Evolutionary conservation across 108 stramenopile species (phyloP).

Genomic region (Skeletonema tropicum): DNA sequence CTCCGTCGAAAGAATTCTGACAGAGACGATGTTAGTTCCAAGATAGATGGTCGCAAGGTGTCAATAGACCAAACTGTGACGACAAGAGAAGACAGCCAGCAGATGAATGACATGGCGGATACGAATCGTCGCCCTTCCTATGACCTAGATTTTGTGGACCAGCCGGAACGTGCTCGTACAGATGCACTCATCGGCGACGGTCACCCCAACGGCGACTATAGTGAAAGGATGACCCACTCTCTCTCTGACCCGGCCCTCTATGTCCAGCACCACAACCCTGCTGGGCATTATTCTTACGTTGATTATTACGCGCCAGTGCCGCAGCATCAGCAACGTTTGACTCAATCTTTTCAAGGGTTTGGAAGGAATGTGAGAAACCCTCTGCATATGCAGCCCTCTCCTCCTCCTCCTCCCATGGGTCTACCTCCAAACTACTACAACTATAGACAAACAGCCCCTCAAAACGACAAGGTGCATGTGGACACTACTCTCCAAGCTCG

Average conservation of each 20-base stretch:
- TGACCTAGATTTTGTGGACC: background rate
- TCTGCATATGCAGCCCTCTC: background rate
- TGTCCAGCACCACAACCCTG: background rate
- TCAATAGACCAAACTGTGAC: constrained; percentile 36
- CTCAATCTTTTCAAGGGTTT: background rate
- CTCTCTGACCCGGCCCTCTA: background rate
- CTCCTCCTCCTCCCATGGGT: background rate
- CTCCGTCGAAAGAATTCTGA: constrained; percentile 10
- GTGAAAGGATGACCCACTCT: background rate
- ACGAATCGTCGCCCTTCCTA: constrained; percentile 2
- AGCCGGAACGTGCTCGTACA: background rate
- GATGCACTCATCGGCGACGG: background rate
- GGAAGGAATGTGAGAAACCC: background rate
- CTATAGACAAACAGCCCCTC: no score
- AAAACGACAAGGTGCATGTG: background rate
- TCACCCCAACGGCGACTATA: background rate
- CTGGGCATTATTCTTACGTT: background rate
- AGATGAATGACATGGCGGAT: constrained; percentile 7
- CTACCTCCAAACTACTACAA: background rate
- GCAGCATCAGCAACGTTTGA: background rate
- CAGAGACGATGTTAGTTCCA: background rate
- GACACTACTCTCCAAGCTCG: constrained; percentile 42
- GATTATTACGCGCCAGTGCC: background rate
- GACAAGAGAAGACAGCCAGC: constrained; percentile 24
- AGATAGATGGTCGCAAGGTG: constrained; percentile 17